Conservation (phyloP, 1,284 basidiomycete genomes). For the Naganishia albida region DNA sequence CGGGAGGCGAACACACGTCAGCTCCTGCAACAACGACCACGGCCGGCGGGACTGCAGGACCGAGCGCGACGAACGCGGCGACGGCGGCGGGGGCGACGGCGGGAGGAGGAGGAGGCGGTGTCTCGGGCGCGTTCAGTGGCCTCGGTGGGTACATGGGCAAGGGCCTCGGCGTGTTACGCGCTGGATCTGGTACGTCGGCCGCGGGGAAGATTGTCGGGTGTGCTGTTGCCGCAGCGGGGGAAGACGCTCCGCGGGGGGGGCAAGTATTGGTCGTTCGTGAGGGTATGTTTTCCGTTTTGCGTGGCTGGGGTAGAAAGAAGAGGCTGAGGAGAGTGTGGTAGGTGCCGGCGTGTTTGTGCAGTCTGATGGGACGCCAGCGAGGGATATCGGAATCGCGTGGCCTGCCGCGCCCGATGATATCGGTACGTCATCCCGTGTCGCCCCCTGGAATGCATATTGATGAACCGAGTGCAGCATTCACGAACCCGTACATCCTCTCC, state of each 20-base stretch:
- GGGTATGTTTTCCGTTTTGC: conserved; percentile 62
- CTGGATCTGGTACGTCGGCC: conserved; percentile 25
- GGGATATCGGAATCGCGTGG: conserved; percentile 70
- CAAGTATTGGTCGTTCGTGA: conserved; percentile 79
- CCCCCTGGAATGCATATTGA: conserved; percentile 8
- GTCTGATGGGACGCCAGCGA: conserved; percentile 65
- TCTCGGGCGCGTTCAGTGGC: conserved; percentile 63
- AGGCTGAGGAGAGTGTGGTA: conserved; percentile 45
- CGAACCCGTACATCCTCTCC: conserved; percentile 82
- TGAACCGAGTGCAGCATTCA: conserved; percentile 60
- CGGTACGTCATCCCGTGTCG: conserved; percentile 54
- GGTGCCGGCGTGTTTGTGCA: conserved; percentile 74
- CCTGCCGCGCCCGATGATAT: conserved; percentile 77
- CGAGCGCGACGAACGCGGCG: conserved; percentile 13
- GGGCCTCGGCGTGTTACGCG: conserved; percentile 52
- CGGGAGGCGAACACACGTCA: too few species aligned
- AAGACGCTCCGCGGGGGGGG: conserved; percentile 49
- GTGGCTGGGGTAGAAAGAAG: background rate
- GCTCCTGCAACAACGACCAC: too few species aligned
- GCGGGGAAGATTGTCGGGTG: conserved; percentile 8
- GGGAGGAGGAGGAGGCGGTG: conserved; percentile 2
- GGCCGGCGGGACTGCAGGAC: conserved; percentile 27
- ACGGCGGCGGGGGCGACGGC: conserved; percentile 4
- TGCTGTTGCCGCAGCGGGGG: background rate
- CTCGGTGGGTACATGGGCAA: conserved; percentile 84